Evolutionary conservation across 257 asterid species (phyloP).

Genomic region (Ocimum tenuiflorum): DNA sequence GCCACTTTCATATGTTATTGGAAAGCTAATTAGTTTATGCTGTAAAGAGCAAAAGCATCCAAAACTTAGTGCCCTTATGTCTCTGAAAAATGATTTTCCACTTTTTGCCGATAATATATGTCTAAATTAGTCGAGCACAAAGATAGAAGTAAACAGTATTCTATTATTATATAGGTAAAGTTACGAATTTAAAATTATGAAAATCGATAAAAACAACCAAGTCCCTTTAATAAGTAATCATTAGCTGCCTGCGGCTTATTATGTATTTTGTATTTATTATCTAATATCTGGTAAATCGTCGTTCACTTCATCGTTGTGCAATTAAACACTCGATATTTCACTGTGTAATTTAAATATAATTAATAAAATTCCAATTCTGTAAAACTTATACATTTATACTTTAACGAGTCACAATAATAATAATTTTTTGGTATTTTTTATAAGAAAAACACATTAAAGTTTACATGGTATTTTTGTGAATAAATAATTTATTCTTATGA

Average conservation of each 20-base stretch:
- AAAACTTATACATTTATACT: no score
- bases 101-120: conserved; percentile 15
- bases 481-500: no score
- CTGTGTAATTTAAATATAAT: no score
- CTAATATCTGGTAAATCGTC: not conserved
- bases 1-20: conserved; percentile 23
- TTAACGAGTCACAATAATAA: no score
- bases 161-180: not conserved
- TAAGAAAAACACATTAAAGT: no score
- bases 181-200: not conserved
- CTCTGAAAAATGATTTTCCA: conserved; percentile 23
- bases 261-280: not conserved
- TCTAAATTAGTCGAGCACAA: not conserved
- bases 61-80: conserved; percentile 24
- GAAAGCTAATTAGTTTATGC: conserved; percentile 43
- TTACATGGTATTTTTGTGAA: no score
- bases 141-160: not conserved
- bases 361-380: no score
- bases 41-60: conserved; percentile 31
- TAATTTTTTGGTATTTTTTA: no score
- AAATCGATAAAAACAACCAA: not conserved
- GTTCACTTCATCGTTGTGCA: no score
- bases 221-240: not conserved
- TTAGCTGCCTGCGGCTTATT: not conserved
- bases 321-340: no score